Conservation (phyloP, 2,329 filamentous ascomycete genomes). For the Endoconidiophora polonica region DNA sequence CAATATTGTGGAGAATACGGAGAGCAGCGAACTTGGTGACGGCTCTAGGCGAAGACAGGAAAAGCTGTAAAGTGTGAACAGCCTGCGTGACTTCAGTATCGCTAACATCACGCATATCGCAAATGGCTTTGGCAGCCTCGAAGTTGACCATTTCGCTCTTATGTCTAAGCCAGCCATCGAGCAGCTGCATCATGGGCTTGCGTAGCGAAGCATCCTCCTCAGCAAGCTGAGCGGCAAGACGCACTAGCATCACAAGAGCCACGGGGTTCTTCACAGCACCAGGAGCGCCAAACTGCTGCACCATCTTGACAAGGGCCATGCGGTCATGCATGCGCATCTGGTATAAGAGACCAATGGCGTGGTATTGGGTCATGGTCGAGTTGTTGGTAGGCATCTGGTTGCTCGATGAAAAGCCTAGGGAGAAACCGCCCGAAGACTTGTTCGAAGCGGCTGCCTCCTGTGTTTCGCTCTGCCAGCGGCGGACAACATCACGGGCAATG, state of each 20-base stretch:
- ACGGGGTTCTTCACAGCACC: slow-evolving; percentile 92
- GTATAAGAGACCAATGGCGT: slow-evolving; percentile 91
- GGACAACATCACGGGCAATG: slow-evolving; percentile 85
- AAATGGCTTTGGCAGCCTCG: slow-evolving; percentile 95
- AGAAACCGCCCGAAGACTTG: slow-evolving; percentile 82
- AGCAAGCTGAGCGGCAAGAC: slow-evolving; percentile 80
- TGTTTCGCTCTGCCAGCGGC: slow-evolving; percentile 96
- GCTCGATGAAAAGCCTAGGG: slow-evolving; percentile 74
- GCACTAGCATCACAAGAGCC: slow-evolving; percentile 79
- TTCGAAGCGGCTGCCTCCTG: slow-evolving; percentile 84
- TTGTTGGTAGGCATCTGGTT: slow-evolving; percentile 67
- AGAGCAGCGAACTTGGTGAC: slow-evolving; percentile 97
- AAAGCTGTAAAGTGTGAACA: slow-evolving; percentile 87
- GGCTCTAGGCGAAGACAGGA: slow-evolving; percentile 85
- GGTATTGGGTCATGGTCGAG: slow-evolving; percentile 96
- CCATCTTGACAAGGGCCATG: slow-evolving; percentile 99
- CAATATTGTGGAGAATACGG: slow-evolving; percentile 88
- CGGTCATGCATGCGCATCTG: slow-evolving; percentile 96
- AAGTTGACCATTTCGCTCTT: slow-evolving; percentile 99
- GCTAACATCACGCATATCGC: slow-evolving; percentile 81
- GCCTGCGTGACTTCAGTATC: slow-evolving; percentile 84
- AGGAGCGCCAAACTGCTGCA: slow-evolving; percentile 90
- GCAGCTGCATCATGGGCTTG: slow-evolving; percentile 91
- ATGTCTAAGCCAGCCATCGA: slow-evolving; percentile 91
- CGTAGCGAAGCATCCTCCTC: slow-evolving; percentile 80